phyloP scores from a whole-genome alignment of 179 eudicot species.

The Patellifolia procumbens region DNA sequence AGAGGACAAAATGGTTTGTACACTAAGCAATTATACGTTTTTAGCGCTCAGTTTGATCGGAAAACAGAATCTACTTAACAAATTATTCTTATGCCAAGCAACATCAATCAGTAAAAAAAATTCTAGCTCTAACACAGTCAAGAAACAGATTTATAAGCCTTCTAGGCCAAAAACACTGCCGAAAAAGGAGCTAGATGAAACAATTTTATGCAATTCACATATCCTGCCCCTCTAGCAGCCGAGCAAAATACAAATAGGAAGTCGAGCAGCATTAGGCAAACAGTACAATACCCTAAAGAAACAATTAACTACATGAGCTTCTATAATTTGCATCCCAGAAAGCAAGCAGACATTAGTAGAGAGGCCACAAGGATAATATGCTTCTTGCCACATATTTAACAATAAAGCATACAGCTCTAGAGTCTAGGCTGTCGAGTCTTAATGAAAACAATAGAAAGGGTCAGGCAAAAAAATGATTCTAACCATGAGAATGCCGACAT shows the following conservation, averaged over 20 bases:
- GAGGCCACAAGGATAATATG: not conserved
- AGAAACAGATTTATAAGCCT: conserved; percentile 1
- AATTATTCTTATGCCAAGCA: not conserved
- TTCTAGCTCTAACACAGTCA: not conserved
- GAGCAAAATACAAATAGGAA: not conserved
- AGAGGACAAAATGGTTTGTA: not conserved
- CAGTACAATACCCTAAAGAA: not conserved
- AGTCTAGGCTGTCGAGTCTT: not conserved
- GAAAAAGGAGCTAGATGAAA: not conserved
- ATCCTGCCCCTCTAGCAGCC: not conserved
- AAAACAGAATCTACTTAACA: not conserved
- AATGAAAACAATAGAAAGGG: not conserved
- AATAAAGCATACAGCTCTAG: not conserved
- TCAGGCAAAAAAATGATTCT: not conserved
- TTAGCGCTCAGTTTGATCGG: not conserved
- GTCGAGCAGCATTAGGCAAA: not conserved
- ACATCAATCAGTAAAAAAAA: not conserved
- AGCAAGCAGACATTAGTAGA: not conserved
- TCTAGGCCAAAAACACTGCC: not conserved
- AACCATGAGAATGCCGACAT: not conserved
- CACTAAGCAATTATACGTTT: not conserved
- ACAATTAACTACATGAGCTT: not conserved
- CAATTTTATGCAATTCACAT: not conserved
- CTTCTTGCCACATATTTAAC: not conserved
- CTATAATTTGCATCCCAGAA: not conserved